Evolutionary conservation across 2,329 filamentous ascomycete species (phyloP), one percentile per base, ranked within the genome.

Genomic region (Capronia coronata): DNA sequence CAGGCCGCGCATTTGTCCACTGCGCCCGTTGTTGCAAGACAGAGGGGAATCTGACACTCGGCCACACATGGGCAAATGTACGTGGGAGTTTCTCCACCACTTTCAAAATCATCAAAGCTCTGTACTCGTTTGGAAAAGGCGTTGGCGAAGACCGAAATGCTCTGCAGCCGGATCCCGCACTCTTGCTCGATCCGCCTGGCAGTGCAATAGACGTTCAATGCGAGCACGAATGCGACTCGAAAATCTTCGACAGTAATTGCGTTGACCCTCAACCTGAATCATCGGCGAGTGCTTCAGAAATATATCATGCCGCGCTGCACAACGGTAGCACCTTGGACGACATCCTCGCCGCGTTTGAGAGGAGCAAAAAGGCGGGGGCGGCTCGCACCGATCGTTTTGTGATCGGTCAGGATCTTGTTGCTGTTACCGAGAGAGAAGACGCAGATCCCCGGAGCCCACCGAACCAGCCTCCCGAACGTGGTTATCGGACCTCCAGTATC

Each of bases 281-380:
- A 13, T 37, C 48, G 7, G 51, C 32, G 8, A 51, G 39, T 29
- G 46, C 48, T 9, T 52, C 51, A 19, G 44, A 54, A 42, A 47
- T 54, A 30, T 54, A 54, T 22, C 50, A 54, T 37, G 51, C 54
- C 2, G 51, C 51, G 9, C 34, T 54, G n/a, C 38, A 49, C 18
- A 52, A 51, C 19, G 45, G 45, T 8, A 48, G 35, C 27, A 54
- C 54, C 21, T 23, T 52, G 27, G 54, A 54, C 30, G 43, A 56
- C 27, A 48, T 56, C 18, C 47, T 56, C 13, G 53, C 49, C n/a
- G 46, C 53, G 2, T 52, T 51, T 19, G 53, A 52, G 35, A 43
- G 25, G 11, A 41, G 48, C 35, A 25, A 40, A 16, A n/a, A 40
- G 21, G 9, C 21, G 3, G 11, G 4, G n/a, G 39, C 21, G 30